phyloP scores from a whole-genome alignment of 2,329 filamentous ascomycete species.

The Fusarium sp. region DNA sequence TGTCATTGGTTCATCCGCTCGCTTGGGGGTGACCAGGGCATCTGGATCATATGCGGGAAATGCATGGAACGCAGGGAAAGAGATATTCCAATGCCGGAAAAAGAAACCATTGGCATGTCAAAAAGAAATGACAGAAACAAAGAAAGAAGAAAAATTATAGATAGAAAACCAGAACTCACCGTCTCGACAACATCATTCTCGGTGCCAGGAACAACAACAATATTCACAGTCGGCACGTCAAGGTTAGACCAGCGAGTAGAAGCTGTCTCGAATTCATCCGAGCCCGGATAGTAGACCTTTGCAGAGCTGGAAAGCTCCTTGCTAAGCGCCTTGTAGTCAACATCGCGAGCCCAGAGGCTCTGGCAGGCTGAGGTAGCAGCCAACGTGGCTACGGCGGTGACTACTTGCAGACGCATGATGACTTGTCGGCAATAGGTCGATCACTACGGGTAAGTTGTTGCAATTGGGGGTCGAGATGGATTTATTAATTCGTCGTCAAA shows the following conservation, averaged over 20 bases:
- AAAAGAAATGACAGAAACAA: background rate
- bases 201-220: slow-evolving; percentile 13
- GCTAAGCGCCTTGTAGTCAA: slow-evolving; percentile 10
- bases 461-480: background rate
- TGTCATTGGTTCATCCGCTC: background rate
- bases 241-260: slow-evolving; percentile 13
- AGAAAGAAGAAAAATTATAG: background rate
- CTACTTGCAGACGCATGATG: slow-evolving; percentile 6
- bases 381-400: slow-evolving; percentile 2
- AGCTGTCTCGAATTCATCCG: background rate
- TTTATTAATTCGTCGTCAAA: background rate
- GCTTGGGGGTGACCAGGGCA: too few relatives aligned
- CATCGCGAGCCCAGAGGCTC: slow-evolving; percentile 6
- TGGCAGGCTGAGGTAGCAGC: background rate
- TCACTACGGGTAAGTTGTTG: background rate
- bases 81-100: too few relatives aligned
- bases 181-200: slow-evolving; percentile 15
- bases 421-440: background rate
- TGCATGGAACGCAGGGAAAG: too few relatives aligned
- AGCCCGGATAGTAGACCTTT: slow-evolving; percentile 16
- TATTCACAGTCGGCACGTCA: background rate
- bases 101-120: too few relatives aligned
- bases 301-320: slow-evolving; percentile 10
- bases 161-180: background rate
- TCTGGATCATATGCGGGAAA: too few relatives aligned